A percentile compares a stretch with the other conserved stretches of the same genome.
Evolutionary conservation across 2,329 filamentous ascomycete genomes (phyloP).

Genomic region (Cladosporium sp.): DNA sequence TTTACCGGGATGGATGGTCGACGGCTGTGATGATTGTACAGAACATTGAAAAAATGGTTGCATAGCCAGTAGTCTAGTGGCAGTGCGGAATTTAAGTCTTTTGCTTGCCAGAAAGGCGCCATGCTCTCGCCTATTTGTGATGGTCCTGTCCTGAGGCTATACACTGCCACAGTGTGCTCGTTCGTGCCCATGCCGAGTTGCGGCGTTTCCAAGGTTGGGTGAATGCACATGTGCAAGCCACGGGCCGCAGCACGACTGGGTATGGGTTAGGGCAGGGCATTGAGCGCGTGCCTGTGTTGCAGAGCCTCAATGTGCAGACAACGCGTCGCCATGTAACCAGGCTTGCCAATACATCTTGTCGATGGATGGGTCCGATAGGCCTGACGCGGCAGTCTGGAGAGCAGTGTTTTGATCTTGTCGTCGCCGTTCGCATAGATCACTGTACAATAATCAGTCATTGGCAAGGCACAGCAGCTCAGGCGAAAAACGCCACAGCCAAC

Average conservation of each 20-base stretch:
- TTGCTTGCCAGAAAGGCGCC: too few species aligned
- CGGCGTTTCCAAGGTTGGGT: not conserved
- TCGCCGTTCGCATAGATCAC: not conserved
- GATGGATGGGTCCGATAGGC: too few species aligned
- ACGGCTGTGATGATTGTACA: not conserved
- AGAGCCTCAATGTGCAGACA: not conserved
- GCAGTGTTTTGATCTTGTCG: not conserved
- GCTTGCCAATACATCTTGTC: too few species aligned
- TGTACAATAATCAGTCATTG: not conserved
- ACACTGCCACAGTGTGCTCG: not conserved
- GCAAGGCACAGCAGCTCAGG: not conserved
- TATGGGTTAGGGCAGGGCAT: not conserved
- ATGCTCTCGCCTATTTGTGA: too few species aligned
- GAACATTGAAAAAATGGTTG: not conserved
- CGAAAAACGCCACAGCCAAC: too few species aligned
- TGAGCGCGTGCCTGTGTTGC: not conserved
- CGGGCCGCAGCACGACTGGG: not conserved
- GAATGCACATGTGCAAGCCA: conserved; percentile 5
- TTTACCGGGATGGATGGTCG: not conserved
- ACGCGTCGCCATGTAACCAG: too few species aligned
- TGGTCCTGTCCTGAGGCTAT: not conserved
- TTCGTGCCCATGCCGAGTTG: not conserved
- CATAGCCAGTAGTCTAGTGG: not conserved
- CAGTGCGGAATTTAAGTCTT: not conserved
- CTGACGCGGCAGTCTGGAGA: too few species aligned